Percentiles rank a stretch among this genome's conserved stretches.
Conservation (phyloP, 2,329 filamentous ascomycete genomes). For the Penicillium sclerotigenum region DNA sequence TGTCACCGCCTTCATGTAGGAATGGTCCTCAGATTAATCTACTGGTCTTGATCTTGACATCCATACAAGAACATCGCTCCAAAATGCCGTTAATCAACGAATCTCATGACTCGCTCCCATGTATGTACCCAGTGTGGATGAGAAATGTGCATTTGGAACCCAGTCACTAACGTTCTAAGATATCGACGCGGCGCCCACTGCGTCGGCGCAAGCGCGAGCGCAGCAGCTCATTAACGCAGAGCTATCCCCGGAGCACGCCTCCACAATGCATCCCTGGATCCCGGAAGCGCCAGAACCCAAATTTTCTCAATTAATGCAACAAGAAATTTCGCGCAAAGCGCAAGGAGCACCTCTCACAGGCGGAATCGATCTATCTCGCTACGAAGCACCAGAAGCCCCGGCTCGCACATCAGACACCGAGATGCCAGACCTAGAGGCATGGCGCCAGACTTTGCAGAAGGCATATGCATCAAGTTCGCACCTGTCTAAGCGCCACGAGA, state of each 20-base stretch:
- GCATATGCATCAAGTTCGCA: slow-evolving; percentile 60
- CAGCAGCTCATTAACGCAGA: slow-evolving; percentile 68
- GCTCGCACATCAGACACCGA: slow-evolving; percentile 38
- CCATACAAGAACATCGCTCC: neutral
- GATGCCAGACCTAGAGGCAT: slow-evolving; percentile 41
- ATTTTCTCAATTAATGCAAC: slow-evolving; percentile 64
- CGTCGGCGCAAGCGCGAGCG: slow-evolving; percentile 60
- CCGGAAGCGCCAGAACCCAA: slow-evolving; percentile 51
- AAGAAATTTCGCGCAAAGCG: slow-evolving; percentile 67
- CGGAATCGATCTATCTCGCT: slow-evolving; percentile 73
- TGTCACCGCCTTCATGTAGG: neutral
- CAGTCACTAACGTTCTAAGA: slow-evolving; percentile 52
- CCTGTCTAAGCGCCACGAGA: slow-evolving; percentile 54
- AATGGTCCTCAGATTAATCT: slow-evolving; percentile 5
- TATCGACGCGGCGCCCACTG: slow-evolving; percentile 71
- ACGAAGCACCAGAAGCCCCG: slow-evolving; percentile 70
- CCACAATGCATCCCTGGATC: slow-evolving; percentile 57
- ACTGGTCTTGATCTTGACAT: neutral
- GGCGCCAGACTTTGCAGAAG: slow-evolving; percentile 51
- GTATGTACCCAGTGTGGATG: slow-evolving; percentile 49
- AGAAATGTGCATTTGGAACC: slow-evolving; percentile 7
- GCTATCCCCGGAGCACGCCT: slow-evolving; percentile 50
- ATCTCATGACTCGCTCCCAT: slow-evolving; percentile 76
- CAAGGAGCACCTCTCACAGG: slow-evolving; percentile 56
- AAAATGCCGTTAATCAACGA: slow-evolving; percentile 66